Conservation (phyloP, 352 stramenopile species). For the Pythium rhizo-oryzae region DNA sequence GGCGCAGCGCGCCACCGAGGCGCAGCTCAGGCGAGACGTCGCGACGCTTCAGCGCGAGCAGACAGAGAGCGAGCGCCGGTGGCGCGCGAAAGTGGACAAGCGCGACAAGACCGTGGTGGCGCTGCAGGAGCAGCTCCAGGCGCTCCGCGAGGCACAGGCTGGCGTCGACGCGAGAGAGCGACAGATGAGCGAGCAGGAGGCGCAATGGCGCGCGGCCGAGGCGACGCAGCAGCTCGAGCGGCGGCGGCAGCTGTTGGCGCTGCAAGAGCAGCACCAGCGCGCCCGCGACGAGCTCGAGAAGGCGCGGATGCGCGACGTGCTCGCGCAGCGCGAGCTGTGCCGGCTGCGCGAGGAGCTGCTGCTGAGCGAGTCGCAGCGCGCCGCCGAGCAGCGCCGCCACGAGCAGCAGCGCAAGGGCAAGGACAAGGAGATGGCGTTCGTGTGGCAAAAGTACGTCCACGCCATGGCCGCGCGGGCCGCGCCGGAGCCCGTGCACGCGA, state of each 20-base stretch:
- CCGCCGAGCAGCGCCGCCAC: slow-evolving; percentile 51
- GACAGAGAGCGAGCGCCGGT: slow-evolving; percentile 16
- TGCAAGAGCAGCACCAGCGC: slow-evolving; percentile 39
- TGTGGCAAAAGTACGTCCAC: slow-evolving; percentile 74
- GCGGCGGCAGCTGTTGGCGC: slow-evolving; percentile 33
- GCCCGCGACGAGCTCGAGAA: slow-evolving; percentile 38
- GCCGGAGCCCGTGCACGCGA: not conserved
- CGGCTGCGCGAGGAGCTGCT: slow-evolving; percentile 63
- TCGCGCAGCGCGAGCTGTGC: slow-evolving; percentile 51
- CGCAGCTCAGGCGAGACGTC: not conserved
- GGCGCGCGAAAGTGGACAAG: slow-evolving; percentile 47
- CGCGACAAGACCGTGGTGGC: slow-evolving; percentile 34
- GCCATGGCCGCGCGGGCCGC: slow-evolving; percentile 23
- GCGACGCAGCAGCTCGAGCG: slow-evolving; percentile 37
- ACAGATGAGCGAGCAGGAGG: slow-evolving; percentile 32
- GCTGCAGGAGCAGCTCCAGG: slow-evolving; percentile 19
- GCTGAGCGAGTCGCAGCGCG: slow-evolving; percentile 58
- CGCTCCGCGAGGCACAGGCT: slow-evolving; percentile 7
- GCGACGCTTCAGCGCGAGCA: not conserved
- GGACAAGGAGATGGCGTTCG: slow-evolving; percentile 66
- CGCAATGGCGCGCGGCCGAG: slow-evolving; percentile 35
- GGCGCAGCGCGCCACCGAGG: not conserved
- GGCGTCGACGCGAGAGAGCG: not conserved
- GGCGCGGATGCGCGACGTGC: slow-evolving; percentile 45
- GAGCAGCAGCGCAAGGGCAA: slow-evolving; percentile 56